These are phyloP conservation scores for Xanthoparmelia taractica DNA, from an alignment of 495 filamentous ascomycete genomes.

Conservation along the genomic window DNA sequence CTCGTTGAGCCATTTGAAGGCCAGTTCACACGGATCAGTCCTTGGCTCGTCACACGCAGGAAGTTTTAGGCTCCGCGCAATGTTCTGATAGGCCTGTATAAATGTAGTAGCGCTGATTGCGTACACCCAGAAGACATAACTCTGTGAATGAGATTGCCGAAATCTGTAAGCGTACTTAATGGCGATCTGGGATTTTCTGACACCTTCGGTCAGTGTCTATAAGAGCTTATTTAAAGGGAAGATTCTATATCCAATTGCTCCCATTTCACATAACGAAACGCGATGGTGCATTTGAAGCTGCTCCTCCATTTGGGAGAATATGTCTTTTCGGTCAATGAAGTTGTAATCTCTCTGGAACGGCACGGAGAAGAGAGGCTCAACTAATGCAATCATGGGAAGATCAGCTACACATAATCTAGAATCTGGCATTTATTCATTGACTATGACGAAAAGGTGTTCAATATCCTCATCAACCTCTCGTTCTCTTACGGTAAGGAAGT, in stretches of 20 bases:
- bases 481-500: neutral
- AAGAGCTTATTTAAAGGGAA: neutral
- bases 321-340: slow-evolving; percentile 5
- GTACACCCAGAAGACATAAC: slow-evolving; percentile 8
- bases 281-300: neutral
- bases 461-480: neutral
- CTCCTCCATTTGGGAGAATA: slow-evolving; percentile 7
- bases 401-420: neutral
- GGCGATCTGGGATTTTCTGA: slow-evolving; percentile 17
- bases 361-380: slow-evolving; percentile 5
- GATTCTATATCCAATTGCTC: neutral
- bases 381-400: neutral
- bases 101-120: neutral
- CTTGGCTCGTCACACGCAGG: neutral
- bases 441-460: neutral
- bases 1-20: neutral
- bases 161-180: slow-evolving; percentile 8
- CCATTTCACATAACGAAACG: neutral
- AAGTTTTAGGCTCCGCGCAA: neutral
- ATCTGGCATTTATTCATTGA: no score
- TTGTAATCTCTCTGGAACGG: slow-evolving; percentile 3
- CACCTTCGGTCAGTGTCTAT: neutral
- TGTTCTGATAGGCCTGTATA: neutral
- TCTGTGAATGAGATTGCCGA: neutral
- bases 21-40: neutral